Base-by-base conservation (phyloP, 164 flowering plant genomes). In the Vitis cinerea region DNA sequence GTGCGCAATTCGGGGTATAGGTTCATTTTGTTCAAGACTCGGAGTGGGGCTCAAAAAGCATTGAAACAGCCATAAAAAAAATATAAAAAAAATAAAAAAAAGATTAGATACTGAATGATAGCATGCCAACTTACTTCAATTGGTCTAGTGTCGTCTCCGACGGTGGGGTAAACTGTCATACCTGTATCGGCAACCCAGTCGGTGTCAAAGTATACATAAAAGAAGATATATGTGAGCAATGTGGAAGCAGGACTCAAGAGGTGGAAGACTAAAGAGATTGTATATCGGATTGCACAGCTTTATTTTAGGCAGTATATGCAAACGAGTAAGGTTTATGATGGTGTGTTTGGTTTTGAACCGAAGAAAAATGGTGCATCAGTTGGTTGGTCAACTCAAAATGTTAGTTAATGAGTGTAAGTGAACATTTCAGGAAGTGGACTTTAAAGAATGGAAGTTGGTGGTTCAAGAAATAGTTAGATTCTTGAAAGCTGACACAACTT, bases 201-300 rank as follows among this genome's bases (percentile, higher is more conserved):
- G 0, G 81, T 68, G 10, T 82, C 91, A 0, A 91, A 91, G 78
- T 87, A 85, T 55, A 87, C 90, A 0, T 89, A 75, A 77, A 78
- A 88, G 84, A 92, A 92, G 80, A 92, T 92, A 12, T 92, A 80
- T 72, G 96, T 92, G 19, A 89, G 96, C 69, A 92, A 92, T 72
- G 96, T 92, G 31, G 77, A 84, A 0, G 85, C 95, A 0, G 96
- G 89, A 19, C 23, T 19, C 23, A 19, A 19, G 23, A 19, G 1
- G 23, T 19, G 23, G 23, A 19, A 19, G 23, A 19, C 1, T 19
- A 19, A 19, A 19, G 23, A 19, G 23, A 19, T 19, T 19, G 23
- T 19, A 19, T 19, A 1, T 19, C 1, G 23, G 1, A 19, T 19
- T 19, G 23, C 23, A 19, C 23, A 19, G 0, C 23, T 19, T 19